Percentiles rank a stretch among this genome's conserved stretches.
These are phyloP conservation scores for Syzygium malaccense DNA, from an alignment of 441 rosid genomes.

Conservation along the genomic window DNA sequence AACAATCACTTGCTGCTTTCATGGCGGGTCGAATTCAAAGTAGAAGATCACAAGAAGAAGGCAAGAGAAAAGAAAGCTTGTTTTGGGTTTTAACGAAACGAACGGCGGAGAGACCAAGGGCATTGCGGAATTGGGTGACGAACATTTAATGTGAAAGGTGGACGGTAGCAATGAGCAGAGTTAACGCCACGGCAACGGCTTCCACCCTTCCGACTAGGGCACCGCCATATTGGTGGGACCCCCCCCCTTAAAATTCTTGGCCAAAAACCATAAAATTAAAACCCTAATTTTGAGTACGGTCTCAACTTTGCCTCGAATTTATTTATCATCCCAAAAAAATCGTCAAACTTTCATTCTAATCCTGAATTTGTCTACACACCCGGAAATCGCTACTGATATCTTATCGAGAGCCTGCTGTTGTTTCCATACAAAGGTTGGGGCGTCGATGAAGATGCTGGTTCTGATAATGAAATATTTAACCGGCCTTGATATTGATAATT, in stretches of 20 bases:
- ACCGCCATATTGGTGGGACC: neutral
- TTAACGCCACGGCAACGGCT: neutral
- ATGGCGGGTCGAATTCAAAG: neutral
- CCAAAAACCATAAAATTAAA: neutral
- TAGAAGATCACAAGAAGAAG: neutral
- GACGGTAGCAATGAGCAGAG: neutral
- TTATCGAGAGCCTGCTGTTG: too few relatives aligned
- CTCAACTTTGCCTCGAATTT: too few relatives aligned
- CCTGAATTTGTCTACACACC: too few relatives aligned
- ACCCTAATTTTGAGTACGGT: neutral
- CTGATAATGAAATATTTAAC: neutral
- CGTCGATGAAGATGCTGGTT: neutral
- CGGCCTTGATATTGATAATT: neutral
- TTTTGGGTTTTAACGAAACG: neutral
- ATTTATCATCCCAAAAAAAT: too few relatives aligned
- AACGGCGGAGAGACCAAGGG: neutral
- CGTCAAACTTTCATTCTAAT: too few relatives aligned
- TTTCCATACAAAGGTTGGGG: too few relatives aligned
- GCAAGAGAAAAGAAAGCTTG: neutral
- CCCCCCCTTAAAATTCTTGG: neutral
- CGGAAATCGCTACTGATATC: too few relatives aligned
- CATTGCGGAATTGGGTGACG: accelerated
- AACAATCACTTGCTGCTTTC: neutral
- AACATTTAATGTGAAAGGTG: neutral
- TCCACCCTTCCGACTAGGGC: neutral